A percentile compares a stretch with the other conserved stretches of the same genome.
Conservation (phyloP, 768 basidiomycete species). For the Panaeolus cyanescens region DNA sequence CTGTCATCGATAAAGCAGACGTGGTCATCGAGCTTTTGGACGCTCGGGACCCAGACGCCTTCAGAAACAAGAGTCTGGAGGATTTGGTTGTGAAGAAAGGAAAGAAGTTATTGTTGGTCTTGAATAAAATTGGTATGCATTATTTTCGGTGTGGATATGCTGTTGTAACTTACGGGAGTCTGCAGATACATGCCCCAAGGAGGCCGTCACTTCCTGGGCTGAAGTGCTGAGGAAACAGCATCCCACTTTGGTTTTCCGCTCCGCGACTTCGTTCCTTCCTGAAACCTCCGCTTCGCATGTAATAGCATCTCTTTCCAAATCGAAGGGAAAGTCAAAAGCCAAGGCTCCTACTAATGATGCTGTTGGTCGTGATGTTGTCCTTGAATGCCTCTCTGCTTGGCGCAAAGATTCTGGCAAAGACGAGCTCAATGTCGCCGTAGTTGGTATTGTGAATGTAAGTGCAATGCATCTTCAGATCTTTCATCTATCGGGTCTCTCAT, state of each 20-base stretch:
- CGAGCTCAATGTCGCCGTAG: constrained; percentile 71
- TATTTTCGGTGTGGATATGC: constrained; percentile 1
- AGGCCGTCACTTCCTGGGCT: constrained; percentile 73
- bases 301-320: constrained; percentile 16
- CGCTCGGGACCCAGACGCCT: constrained; percentile 78
- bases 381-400: constrained; percentile 47
- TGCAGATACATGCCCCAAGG: constrained; percentile 79
- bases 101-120: constrained; percentile 56
- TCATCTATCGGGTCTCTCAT: not conserved
- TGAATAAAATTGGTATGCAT: constrained; percentile 86
- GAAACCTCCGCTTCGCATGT: constrained; percentile 15
- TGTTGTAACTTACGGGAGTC: not conserved
- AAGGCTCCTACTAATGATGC: constrained; percentile 53
- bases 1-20: constrained; percentile 77
- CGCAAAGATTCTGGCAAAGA: constrained; percentile 48
- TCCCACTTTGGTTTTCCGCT: constrained; percentile 73
- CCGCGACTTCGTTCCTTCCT: constrained; percentile 69
- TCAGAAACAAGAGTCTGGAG: constrained; percentile 68
- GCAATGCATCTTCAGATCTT: not conserved
- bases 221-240: constrained; percentile 56
- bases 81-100: constrained; percentile 43
- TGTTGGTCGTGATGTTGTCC: constrained; percentile 56
- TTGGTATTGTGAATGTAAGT: constrained; percentile 83
- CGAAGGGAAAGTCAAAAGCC: constrained; percentile 43
- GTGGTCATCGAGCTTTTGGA: constrained; percentile 82